Conservation (phyloP, 257 asterid genomes). For the Solanum boliviense region DNA sequence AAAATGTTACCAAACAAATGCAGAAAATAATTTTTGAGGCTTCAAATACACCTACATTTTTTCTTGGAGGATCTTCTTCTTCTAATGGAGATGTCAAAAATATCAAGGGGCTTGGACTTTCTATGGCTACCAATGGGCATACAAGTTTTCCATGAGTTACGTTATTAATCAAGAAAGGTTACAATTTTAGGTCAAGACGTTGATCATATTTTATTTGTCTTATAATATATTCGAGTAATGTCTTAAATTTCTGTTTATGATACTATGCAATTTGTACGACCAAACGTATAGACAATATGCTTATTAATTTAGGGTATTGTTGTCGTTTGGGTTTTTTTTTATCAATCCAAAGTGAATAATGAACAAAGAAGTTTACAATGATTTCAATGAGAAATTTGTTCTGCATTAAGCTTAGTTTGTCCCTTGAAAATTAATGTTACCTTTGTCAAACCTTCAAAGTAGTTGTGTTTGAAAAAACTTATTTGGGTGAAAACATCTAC, state of each 20-base stretch:
- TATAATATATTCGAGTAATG: neutral
- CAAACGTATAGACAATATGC: neutral
- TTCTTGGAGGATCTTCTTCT: conserved; percentile 5
- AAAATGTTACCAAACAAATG: conserved; percentile 7
- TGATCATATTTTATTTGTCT: neutral
- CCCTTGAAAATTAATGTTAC: neutral
- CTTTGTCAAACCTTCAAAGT: neutral
- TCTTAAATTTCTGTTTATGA: neutral
- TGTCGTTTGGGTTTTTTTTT: neutral
- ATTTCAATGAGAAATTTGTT: neutral
- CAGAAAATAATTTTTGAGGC: conserved; percentile 16
- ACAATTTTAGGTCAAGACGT: neutral
- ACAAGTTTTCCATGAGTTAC: neutral
- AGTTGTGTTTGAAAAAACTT: neutral
- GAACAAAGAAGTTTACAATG: neutral
- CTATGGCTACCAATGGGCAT: conserved; percentile 23
- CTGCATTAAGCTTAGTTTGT: neutral
- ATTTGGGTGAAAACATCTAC: neutral
- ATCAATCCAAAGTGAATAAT: neutral
- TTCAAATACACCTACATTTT: neutral
- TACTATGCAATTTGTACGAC: neutral
- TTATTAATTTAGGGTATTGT: neutral
- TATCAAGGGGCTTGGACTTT: conserved; percentile 18
- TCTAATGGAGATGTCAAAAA: neutral
- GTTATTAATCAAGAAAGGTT: neutral